A percentile compares a stretch with the other conserved stretches of the same genome.
Conservation (phyloP, 1,284 basidiomycete genomes). For the Lignosus rhinocerotis region DNA sequence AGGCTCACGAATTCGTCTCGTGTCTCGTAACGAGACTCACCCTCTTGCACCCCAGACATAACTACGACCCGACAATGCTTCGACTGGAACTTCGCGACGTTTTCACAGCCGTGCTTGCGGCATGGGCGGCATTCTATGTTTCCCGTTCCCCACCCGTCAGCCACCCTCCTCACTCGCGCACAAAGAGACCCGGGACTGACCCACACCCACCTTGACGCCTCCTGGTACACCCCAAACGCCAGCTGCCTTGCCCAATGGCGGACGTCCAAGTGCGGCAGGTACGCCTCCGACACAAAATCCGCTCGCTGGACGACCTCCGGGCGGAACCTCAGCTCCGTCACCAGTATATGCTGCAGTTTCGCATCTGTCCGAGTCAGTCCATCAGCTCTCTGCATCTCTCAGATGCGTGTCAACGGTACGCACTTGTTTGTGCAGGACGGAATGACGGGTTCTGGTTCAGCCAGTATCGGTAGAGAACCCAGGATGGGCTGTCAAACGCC, state of each 20-base stretch:
- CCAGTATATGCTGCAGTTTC: neutral
- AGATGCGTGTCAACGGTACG: no score
- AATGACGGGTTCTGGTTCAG: neutral
- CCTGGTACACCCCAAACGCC: neutral
- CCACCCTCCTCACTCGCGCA: neutral
- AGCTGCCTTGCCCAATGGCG: slow-evolving; percentile 4
- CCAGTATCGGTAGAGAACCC: neutral
- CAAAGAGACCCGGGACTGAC: no score
- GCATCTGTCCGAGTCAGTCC: neutral
- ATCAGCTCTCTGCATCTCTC: neutral
- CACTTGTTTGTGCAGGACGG: neutral
- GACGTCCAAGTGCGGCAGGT: neutral
- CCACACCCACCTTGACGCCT: neutral
- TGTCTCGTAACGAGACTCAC: no score
- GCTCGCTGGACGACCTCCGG: slow-evolving; percentile 2
- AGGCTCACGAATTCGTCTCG: no score
- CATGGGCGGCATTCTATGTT: neutral
- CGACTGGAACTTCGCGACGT: no score
- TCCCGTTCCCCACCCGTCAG: neutral
- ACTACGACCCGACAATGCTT: no score
- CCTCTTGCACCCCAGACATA: no score
- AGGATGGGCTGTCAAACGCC: slow-evolving; percentile 3
- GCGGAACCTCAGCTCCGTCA: neutral
- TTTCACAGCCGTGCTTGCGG: neutral
- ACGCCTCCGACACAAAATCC: neutral